Base-by-base conservation (phyloP, 2,329 filamentous ascomycete species). In the Penicillium sp. region DNA sequence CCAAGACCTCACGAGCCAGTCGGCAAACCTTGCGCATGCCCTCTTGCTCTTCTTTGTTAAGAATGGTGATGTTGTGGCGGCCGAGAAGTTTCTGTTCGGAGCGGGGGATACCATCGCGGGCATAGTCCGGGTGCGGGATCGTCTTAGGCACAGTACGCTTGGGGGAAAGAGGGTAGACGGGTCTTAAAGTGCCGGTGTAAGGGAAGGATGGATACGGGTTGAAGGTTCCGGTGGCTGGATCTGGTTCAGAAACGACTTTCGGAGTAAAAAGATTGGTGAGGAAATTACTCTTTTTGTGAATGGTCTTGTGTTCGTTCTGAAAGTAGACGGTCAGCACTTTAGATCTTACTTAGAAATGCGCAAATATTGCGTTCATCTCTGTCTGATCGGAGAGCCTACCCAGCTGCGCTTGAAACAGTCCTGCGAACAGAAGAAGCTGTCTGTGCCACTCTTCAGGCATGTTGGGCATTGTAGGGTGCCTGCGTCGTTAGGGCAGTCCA, bases 331-430 rank as follows among this genome's bases (percentile, higher is more conserved):
- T 48, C 44, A 49, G 36, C 22, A 30, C 29, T 30, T 41, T 12
- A 28, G 43, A 60, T 48, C 61, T 54, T 44, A 56, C 37, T 11
- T 16, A 33, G 16, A 31, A 44, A 33, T 19, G 50, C 44, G 42
- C 31, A 27, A 44, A 29, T 52, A 45, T 49, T 45, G 50, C 59
- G 60, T 55, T 56, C 56, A 58, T 55, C 60, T 52, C 46, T 56
- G 57, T 61, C 57, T 58, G 49, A 57, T 54, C 62, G 63, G 61
- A 61, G 55, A 61, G 61, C 82, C 63, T 83, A 97, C 93, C 93
- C 93, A 99, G 77, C 90, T 99, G 72, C 84, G 86, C 80, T 96
- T 97, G 76, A 99, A 99, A 78, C 93, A 99, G 63, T 97, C 93
- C 72, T 99, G 93, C 25, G 90, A 90, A 77, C 93, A 99, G 76